Base-by-base conservation (phyloP, 108 stramenopile species). In the Chaetoceros tenuissimus region DNA sequence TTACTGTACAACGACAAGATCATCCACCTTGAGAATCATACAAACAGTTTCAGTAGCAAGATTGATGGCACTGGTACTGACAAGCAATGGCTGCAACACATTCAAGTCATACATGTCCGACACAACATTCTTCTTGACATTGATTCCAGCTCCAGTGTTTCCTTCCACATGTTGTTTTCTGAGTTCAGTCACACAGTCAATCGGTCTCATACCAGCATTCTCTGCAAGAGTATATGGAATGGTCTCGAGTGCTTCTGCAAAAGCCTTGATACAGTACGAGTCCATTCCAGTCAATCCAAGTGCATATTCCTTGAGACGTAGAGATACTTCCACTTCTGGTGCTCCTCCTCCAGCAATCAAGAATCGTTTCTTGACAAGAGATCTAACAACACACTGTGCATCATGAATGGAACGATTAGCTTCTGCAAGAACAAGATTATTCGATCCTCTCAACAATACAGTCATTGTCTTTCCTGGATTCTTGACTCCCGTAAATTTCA, bases 221-320 rank as follows among this genome's bases (percentile, higher is more conserved):
- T 99, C 99, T 2, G 99, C 99, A 34, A 99, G 75, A 3, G 99
- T 99, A 73, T 98, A 99, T 5, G 99, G 97, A 53, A 99, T 93
- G 23, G 98, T 92, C 81, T 98, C 96, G 52, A 99, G 68, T 0
- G 95, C 97, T 70, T 99, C 96, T 5, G 96, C 96, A 77, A 90
- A 99, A 3, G 97, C 99, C 68, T 87, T 72, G 63, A 92, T 85
- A 69, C 99, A 99, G 73, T 93, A 96, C 1, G 94, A 88, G 53
- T 89, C 87, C 91, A 91, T 83, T 8, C 99, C 99, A 0, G 87
- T 75, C 24, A 84, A 68, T 52, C 64, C 61, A 51, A 82, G 69
- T 21, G 95, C 74, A 68, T 81, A 75, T 58, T 97, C 80, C 21
- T 75, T 69, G 29, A 99, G 66, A 27, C 74, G 67, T 50, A 96